Evolutionary conservation across 495 filamentous ascomycete genomes (phyloP).

Genomic region (Penicillium silybi): DNA sequence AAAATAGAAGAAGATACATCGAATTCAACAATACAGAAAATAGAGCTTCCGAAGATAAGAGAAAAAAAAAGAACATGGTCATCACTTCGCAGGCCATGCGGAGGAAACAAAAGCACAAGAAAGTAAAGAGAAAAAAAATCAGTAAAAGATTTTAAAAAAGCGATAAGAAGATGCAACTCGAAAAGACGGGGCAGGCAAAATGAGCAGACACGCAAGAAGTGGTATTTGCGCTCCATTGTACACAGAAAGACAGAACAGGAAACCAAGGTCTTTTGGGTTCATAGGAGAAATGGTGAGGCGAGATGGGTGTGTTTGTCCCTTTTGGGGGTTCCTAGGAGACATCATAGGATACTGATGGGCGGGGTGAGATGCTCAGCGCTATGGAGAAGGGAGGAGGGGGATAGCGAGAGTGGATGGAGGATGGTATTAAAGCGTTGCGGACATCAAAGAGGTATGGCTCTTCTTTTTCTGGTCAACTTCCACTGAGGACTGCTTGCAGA

Average conservation of each 20-base stretch:
- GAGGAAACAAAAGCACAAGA: constrained; percentile 15
- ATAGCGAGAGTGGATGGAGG: background rate
- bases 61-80: constrained; percentile 15
- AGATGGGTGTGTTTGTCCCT: background rate
- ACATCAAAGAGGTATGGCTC: background rate
- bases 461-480: background rate
- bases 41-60: constrained; percentile 4
- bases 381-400: background rate
- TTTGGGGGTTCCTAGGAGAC: background rate
- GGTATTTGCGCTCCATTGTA: constrained; percentile 52
- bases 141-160: constrained; percentile 16
- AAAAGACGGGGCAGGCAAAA: constrained; percentile 15
- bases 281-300: background rate
- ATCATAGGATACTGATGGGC: background rate
- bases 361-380: background rate
- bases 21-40: constrained; percentile 19
- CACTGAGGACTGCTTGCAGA: background rate
- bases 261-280: background rate
- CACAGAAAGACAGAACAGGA: constrained; percentile 19
- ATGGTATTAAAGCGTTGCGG: background rate
- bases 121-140: constrained; percentile 20
- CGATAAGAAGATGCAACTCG: constrained; percentile 18
- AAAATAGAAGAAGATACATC: constrained; percentile 9
- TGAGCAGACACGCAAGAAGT: constrained; percentile 31
- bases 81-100: constrained; percentile 21